Evolutionary conservation across 2,329 filamentous ascomycete species (phyloP).

Genomic region (Xylaria sp.): DNA sequence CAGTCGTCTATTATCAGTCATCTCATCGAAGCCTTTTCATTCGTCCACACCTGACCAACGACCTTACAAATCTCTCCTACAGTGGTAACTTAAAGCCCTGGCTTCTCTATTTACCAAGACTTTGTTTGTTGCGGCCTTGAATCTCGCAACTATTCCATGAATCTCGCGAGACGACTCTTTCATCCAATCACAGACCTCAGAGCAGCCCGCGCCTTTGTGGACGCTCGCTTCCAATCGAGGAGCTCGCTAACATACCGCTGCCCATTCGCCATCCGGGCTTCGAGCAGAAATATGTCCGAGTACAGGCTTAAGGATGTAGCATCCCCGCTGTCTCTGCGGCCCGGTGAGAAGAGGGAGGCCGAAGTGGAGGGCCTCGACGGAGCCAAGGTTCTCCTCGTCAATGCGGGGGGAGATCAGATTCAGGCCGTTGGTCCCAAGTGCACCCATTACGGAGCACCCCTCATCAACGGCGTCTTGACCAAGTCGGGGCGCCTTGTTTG

Average conservation of each 20-base stretch:
- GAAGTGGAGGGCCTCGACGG: constrained; percentile 90
- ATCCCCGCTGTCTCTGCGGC: constrained; percentile 77
- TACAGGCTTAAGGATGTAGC: constrained; percentile 81
- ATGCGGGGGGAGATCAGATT: constrained; percentile 74
- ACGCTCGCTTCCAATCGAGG: constrained; percentile 23
- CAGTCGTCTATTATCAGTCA: not conserved
- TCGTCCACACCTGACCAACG: not conserved
- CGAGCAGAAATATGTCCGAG: constrained; percentile 61
- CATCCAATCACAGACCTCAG: constrained; percentile 32
- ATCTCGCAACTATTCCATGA: constrained; percentile 40
- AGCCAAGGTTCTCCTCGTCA: constrained; percentile 87
- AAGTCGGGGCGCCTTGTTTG: constrained; percentile 87
- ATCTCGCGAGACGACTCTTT: constrained; percentile 40
- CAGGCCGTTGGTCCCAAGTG: constrained; percentile 87
- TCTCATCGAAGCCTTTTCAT: not conserved
- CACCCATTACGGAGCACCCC: constrained; percentile 90
- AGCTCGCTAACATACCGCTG: constrained; percentile 23
- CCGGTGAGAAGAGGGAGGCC: constrained; percentile 85
- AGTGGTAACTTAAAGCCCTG: not conserved
- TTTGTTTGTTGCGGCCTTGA: not conserved
- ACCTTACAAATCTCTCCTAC: not conserved
- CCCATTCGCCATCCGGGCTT: constrained; percentile 39
- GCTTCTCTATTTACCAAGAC: not conserved
- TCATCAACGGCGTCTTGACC: constrained; percentile 86
- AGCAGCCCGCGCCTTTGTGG: constrained; percentile 30